These are phyloP conservation scores for Phytopythium cucurbitacearum DNA, from an alignment of 352 stramenopile species.

Conservation along the genomic window DNA sequence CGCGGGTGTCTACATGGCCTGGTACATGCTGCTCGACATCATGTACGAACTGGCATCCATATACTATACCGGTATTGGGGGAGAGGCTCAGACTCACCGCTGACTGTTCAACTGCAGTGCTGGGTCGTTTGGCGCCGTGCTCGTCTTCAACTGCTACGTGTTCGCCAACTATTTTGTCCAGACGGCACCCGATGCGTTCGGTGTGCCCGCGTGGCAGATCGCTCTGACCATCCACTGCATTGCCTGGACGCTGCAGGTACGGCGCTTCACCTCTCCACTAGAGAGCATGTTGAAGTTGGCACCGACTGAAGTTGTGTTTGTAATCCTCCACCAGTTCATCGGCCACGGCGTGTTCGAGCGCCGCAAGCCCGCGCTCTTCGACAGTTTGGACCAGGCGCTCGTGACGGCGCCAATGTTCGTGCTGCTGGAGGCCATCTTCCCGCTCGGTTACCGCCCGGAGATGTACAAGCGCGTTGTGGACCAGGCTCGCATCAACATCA, in stretches of 20 bases:
- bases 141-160: constrained; percentile 50
- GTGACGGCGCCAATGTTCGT: constrained; percentile 89
- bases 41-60: constrained; percentile 17
- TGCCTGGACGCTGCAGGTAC: constrained; percentile 54
- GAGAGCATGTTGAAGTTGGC: background rate
- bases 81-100: background rate
- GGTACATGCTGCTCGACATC: constrained; percentile 75
- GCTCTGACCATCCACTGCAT: constrained; percentile 49
- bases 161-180: constrained; percentile 62
- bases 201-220: constrained; percentile 54
- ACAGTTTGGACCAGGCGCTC: constrained; percentile 81
- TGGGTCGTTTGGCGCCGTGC: constrained; percentile 46
- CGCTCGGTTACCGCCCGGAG: constrained; percentile 70
- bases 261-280: background rate
- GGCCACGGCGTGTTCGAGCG: constrained; percentile 85
- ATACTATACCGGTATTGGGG: background rate
- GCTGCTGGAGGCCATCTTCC: constrained; percentile 78
- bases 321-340: constrained; percentile 47
- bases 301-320: background rate
- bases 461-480: constrained; percentile 59
- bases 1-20: constrained; percentile 67
- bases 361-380: constrained; percentile 80
- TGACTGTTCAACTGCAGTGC: constrained; percentile 13
- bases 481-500: constrained; percentile 61
- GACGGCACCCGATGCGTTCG: constrained; percentile 22